Evolutionary conservation across 2,329 filamentous ascomycete species (phyloP).

Genomic region (Colletotrichum plurivorum): DNA sequence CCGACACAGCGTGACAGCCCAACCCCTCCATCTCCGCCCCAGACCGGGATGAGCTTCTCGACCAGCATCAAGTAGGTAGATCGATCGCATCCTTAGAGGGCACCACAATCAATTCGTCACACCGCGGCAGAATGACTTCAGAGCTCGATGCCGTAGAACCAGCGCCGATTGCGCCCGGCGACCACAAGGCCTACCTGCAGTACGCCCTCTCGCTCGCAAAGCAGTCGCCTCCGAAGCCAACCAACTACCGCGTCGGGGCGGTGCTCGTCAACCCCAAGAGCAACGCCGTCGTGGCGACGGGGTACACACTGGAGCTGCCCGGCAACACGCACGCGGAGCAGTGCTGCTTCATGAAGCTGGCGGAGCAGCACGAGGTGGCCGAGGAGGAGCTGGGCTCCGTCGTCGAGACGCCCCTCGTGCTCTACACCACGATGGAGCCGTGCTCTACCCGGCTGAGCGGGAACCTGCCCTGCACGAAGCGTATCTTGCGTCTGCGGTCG

Average conservation of each 20-base stretch:
- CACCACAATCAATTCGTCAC: too few species aligned
- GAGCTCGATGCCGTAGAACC: slow-evolving; percentile 8
- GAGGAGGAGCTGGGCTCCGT: slow-evolving; percentile 69
- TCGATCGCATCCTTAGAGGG: too few species aligned
- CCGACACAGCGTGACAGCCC: not conserved
- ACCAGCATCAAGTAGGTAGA: too few species aligned
- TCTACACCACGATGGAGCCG: slow-evolving; percentile 96
- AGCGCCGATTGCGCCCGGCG: slow-evolving; percentile 49
- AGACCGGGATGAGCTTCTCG: too few species aligned
- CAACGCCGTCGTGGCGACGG: slow-evolving; percentile 78
- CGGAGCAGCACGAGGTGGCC: slow-evolving; percentile 59
- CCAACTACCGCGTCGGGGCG: slow-evolving; percentile 96
- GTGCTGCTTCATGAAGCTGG: slow-evolving; percentile 85
- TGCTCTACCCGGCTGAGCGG: slow-evolving; percentile 82
- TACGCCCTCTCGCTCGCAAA: slow-evolving; percentile 82
- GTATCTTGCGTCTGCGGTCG: slow-evolving; percentile 75
- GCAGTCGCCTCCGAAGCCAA: slow-evolving; percentile 86
- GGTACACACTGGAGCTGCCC: slow-evolving; percentile 90
- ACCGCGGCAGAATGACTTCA: slow-evolving; percentile 31
- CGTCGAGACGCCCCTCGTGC: slow-evolving; percentile 65
- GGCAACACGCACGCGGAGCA: slow-evolving; percentile 99
- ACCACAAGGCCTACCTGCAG: slow-evolving; percentile 71
- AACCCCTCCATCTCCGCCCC: too few species aligned
- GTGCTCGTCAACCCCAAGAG: slow-evolving; percentile 76
- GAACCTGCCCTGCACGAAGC: slow-evolving; percentile 82